Base-by-base conservation (phyloP, 2,329 filamentous ascomycete genomes). In the Rachicladosporium sp. region DNA sequence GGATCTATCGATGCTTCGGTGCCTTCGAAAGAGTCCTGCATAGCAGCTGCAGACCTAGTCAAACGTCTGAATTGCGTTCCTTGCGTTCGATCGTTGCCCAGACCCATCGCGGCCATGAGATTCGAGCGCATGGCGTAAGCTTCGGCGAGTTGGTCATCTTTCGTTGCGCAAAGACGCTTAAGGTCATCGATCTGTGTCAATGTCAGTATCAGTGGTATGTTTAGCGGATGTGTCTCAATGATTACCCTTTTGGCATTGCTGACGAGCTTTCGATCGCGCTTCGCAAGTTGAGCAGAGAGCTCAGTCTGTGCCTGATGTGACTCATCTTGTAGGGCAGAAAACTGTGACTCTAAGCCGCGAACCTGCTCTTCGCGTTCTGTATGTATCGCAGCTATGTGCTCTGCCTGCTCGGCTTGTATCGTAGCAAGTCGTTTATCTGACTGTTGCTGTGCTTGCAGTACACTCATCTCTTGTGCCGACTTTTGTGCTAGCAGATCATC, bases 51-150 rank as follows among this genome's bases (percentile, higher is more conserved):
- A 11, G 30, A 33, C 10, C 34, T 30, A 2, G 39, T 41, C 23
- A 34, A 34, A 30, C 34, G 15, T 15, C 39, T 30, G 7, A 35
- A 41, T 19, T 41, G 34, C 13, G 34, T 41, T 12, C 34, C 39
- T 29, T 41, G 39, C 13, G 33, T 13, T 29, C 32, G 31, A 12
- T 29, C 42, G 19, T 43, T 46, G 11, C 36, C 44, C 12, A 60
- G 35, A 3, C 56, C 57, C 59, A 61, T 60, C 4, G 60, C 56
- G 7, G 52, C 52, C 50, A 62, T 57, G 21, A 64, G 47, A 33
- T 58, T 57, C 12, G 46, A 48, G 12, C 58, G 54, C 50, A 64
- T 57, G 4, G 56, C 54, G 40, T 61, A 54, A 5, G 60, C 59
- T 48, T 63, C 54, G 7, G 54, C 46, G 40, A 64, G 54, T 30